phyloP scores from a whole-genome alignment of 352 stramenopile genomes.

The Phytopythium mirpurense region DNA sequence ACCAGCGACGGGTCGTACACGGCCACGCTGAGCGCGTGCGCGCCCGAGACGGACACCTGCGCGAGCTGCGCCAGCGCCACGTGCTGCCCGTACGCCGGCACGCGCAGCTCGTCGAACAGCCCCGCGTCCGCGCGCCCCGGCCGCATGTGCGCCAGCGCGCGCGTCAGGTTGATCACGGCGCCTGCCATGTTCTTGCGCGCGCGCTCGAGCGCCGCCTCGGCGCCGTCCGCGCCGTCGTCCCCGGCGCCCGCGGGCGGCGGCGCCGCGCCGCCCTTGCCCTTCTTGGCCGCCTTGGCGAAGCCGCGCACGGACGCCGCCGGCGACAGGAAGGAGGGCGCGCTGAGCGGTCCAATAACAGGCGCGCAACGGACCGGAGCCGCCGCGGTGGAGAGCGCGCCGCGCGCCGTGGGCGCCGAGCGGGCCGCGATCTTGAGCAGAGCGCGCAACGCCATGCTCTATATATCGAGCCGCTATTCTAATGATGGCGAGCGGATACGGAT shows the following conservation, averaged over 20 bases:
- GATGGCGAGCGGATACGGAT: conserved; percentile 2
- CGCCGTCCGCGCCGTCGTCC: conserved; percentile 15
- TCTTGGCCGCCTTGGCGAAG: conserved; percentile 69
- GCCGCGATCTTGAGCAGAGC: conserved; percentile 13
- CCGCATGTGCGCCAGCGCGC: conserved; percentile 69
- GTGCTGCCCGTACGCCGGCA: conserved; percentile 78
- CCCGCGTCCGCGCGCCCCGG: conserved; percentile 71
- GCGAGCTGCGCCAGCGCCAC: conserved; percentile 71
- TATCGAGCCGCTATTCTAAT: too few relatives aligned
- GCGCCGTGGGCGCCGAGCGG: conserved; percentile 15
- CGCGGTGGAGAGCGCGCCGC: conserved; percentile 8
- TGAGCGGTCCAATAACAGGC: conserved; percentile 1
- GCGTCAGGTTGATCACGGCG: conserved; percentile 73
- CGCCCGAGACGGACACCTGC: conserved; percentile 62
- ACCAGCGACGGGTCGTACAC: conserved; percentile 80
- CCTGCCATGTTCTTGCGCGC: conserved; percentile 81
- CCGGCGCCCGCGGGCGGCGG: conserved; percentile 5
- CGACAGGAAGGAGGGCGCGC: neutral
- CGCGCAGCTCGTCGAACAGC: conserved; percentile 77
- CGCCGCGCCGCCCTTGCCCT: conserved; percentile 28
- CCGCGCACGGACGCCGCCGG: conserved; percentile 19
- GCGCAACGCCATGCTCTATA: conserved; percentile 25
- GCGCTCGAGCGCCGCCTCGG: conserved; percentile 37
- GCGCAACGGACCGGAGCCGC: conserved; percentile 5
- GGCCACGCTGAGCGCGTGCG: conserved; percentile 61